These are phyloP conservation scores for Phaseolus coccineus DNA, from an alignment of 331 rosid species.

Conservation along the genomic window DNA sequence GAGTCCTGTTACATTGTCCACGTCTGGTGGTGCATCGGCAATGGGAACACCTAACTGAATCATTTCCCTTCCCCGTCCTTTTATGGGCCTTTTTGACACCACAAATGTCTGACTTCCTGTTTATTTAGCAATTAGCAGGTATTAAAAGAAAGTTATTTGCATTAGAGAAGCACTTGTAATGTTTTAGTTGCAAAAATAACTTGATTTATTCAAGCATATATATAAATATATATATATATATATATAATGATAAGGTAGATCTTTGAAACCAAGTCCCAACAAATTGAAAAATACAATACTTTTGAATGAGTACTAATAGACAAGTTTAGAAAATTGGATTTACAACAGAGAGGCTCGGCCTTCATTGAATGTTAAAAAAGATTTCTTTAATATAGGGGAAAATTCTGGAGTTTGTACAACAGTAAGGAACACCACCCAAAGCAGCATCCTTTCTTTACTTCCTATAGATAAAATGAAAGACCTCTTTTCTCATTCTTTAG, in stretches of 20 bases:
- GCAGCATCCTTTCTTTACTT: neutral
- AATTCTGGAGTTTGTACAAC: neutral
- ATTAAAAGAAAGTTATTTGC: neutral
- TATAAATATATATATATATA: too few relatives aligned
- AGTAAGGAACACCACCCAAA: neutral
- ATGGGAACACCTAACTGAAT: conserved; percentile 79
- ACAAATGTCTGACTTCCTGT: conserved; percentile 70
- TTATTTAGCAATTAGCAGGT: conserved; percentile 18
- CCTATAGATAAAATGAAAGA: neutral
- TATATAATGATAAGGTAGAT: neutral
- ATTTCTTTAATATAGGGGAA: neutral
- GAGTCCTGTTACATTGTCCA: conserved; percentile 57
- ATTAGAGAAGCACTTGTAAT: conserved; percentile 18
- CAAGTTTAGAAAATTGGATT: neutral
- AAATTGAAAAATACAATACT: neutral
- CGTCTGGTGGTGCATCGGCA: conserved; percentile 70
- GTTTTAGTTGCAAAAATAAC: neutral
- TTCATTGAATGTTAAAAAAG: neutral
- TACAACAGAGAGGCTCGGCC: too few relatives aligned
- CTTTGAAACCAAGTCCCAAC: neutral
- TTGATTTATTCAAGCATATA: neutral
- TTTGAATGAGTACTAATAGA: neutral
- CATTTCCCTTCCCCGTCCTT: conserved; percentile 89
- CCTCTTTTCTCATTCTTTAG: neutral
- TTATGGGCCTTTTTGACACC: conserved; percentile 75